Percentiles rank a stretch among this genome's conserved stretches.
phyloP scores from a whole-genome alignment of 331 rosid species.

The Phaseolus coccineus region DNA sequence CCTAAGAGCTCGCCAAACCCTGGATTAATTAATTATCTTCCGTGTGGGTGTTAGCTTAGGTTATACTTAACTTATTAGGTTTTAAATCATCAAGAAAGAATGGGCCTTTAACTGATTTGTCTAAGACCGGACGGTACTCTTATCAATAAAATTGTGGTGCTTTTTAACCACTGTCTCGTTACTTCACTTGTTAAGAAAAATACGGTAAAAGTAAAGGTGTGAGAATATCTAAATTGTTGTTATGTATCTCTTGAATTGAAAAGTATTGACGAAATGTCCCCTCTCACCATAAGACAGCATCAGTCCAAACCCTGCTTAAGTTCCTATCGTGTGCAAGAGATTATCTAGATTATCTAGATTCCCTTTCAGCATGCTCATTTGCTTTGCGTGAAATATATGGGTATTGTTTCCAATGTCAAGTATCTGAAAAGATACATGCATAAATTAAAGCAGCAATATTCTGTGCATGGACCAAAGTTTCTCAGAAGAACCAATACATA shows the following conservation, averaged over 20 bases:
- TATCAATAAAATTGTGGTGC: too few species aligned
- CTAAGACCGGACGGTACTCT: too few species aligned
- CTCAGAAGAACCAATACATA: conserved; percentile 30
- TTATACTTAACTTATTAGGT: too few species aligned
- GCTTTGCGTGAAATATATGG: background rate
- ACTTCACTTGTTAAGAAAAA: background rate
- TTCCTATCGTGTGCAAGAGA: conserved; percentile 16
- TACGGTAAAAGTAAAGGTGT: background rate
- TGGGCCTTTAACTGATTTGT: too few species aligned
- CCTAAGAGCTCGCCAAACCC: too few species aligned
- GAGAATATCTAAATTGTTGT: background rate
- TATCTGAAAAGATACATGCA: background rate
- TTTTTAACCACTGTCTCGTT: too few species aligned
- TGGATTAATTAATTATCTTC: too few species aligned
- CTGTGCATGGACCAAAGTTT: conserved; percentile 37
- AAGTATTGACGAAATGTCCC: conserved; percentile 8
- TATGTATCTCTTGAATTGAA: background rate
- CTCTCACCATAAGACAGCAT: conserved; percentile 19
- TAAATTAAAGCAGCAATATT: conserved; percentile 22
- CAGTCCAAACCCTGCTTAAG: conserved; percentile 23
- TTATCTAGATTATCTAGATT: conserved; percentile 30
- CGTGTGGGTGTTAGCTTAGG: too few species aligned
- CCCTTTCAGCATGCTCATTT: conserved; percentile 30
- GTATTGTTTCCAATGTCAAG: background rate
- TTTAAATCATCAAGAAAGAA: too few species aligned